These are phyloP conservation scores for Coniochaeta sp. DNA, from an alignment of 2,329 filamentous ascomycete genomes.

Conservation along the genomic window DNA sequence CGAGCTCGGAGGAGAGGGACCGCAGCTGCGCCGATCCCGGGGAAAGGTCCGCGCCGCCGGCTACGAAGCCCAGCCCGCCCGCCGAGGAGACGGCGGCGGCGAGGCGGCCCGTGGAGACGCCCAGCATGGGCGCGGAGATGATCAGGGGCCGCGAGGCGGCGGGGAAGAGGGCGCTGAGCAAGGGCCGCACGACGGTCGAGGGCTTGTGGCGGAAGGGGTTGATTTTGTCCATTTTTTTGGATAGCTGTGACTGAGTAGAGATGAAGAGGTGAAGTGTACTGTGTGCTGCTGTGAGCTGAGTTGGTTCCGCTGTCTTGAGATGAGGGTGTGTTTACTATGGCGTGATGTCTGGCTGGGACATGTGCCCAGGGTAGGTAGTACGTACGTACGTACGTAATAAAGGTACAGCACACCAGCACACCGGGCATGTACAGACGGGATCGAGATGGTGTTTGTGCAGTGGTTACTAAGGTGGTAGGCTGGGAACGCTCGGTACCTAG, in stretches of 20 bases:
- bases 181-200: background rate
- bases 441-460: no score
- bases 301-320: background rate
- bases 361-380: no score
- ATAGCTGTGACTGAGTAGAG: background rate
- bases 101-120: conserved; percentile 26
- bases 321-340: background rate
- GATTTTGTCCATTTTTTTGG: background rate
- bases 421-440: no score
- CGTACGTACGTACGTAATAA: no score
- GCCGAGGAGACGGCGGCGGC: conserved; percentile 31
- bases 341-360: no score
- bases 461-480: no score
- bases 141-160: conserved; percentile 27
- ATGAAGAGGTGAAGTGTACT: background rate
- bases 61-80: conserved; percentile 30
- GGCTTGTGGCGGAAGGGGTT: background rate
- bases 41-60: conserved; percentile 23
- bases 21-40: conserved; percentile 19
- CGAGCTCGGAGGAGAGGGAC: conserved; percentile 23
- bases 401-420: no score
- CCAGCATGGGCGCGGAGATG: conserved; percentile 33
- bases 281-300: background rate
- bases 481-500: no score
- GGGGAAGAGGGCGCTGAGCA: conserved; percentile 23